phyloP scores from a whole-genome alignment of 2,329 filamentous ascomycete species.

The Phialocephala subalpina region DNA sequence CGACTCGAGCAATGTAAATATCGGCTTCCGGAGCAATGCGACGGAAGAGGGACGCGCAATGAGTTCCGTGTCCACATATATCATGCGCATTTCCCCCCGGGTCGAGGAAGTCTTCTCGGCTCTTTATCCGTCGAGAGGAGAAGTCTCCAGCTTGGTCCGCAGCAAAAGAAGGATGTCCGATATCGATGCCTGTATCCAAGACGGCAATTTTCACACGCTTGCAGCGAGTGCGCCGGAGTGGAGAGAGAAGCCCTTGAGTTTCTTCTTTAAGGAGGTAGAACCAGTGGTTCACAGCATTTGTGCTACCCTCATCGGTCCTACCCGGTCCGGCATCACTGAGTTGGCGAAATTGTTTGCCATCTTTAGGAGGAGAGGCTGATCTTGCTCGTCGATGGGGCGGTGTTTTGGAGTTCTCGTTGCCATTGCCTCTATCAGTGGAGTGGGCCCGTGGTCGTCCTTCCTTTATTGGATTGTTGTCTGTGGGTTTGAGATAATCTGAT shows the following conservation, averaged over 20 bases:
- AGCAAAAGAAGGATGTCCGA: constrained; percentile 19
- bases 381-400: neutral
- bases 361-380: neutral
- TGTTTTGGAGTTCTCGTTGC: neutral
- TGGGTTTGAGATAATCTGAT: neutral
- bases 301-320: constrained; percentile 5
- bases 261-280: constrained; percentile 12
- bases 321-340: constrained; percentile 20
- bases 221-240: neutral
- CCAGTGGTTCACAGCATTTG: constrained; percentile 13
- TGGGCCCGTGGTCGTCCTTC: neutral
- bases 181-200: constrained; percentile 27
- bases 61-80: constrained; percentile 43
- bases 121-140: constrained; percentile 17
- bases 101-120: constrained; percentile 23
- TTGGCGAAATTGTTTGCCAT: constrained; percentile 5
- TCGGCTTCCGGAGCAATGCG: constrained; percentile 42
- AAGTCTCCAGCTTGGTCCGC: constrained; percentile 9
- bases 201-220: constrained; percentile 29
- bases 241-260: constrained; percentile 14
- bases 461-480: neutral
- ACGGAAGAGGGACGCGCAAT: constrained; percentile 42
- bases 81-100: constrained; percentile 25
- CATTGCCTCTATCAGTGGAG: neutral
- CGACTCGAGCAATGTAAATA: constrained; percentile 43